Evolutionary conservation across 2,329 filamentous ascomycete genomes (phyloP).

Genomic region (Claviceps sp.): DNA sequence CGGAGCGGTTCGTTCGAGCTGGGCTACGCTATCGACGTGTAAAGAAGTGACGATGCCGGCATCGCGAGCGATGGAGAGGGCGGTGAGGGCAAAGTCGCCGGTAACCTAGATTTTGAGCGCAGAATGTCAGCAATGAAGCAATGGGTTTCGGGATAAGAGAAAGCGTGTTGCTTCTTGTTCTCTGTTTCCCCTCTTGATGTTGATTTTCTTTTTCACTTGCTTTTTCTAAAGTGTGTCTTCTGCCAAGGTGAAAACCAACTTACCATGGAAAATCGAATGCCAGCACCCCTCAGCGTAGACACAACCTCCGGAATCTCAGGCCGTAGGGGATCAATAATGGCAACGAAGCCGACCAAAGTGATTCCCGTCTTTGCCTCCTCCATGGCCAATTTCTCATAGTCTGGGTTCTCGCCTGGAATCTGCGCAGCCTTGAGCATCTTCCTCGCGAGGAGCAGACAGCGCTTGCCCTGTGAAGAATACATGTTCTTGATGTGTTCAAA

Average conservation of each 20-base stretch:
- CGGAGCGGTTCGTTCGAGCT: slow-evolving; percentile 28
- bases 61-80: slow-evolving; percentile 56
- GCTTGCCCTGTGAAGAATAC: slow-evolving; percentile 56
- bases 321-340: slow-evolving; percentile 66
- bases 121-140: not conserved
- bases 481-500: slow-evolving; percentile 50
- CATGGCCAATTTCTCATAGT: slow-evolving; percentile 41
- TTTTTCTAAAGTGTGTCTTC: no score
- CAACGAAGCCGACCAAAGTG: slow-evolving; percentile 59
- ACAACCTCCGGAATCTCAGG: slow-evolving; percentile 57
- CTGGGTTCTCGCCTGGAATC: slow-evolving; percentile 22
- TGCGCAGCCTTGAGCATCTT: slow-evolving; percentile 35
- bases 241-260: not conserved
- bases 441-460: slow-evolving; percentile 52
- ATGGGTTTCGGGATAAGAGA: no score
- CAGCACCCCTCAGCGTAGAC: slow-evolving; percentile 51
- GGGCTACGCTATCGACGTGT: slow-evolving; percentile 37
- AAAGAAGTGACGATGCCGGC: slow-evolving; percentile 55
- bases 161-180: no score
- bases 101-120: slow-evolving; percentile 37
- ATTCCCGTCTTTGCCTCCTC: slow-evolving; percentile 43
- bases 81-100: slow-evolving; percentile 64
- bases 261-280: slow-evolving; percentile 67
- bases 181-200: no score
- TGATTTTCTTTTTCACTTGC: no score